These are phyloP conservation scores for Monilinia fructicola DNA, from an alignment of 2,329 filamentous ascomycete genomes.

Conservation along the genomic window DNA sequence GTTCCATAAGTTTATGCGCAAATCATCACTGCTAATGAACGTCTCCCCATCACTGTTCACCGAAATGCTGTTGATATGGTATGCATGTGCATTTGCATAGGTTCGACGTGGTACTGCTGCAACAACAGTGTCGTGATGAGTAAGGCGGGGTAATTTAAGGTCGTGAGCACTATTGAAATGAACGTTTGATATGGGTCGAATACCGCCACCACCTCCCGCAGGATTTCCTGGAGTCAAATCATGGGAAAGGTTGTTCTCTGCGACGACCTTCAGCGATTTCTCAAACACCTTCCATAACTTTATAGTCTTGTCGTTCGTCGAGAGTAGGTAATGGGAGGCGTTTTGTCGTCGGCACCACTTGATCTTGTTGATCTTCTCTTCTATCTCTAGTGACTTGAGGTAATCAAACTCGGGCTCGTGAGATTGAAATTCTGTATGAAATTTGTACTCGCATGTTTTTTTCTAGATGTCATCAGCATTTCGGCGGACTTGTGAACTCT, in stretches of 20 bases:
- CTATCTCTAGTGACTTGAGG: slow-evolving; percentile 97
- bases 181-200: slow-evolving; percentile 67
- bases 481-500: not conserved
- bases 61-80: slow-evolving; percentile 99
- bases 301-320: slow-evolving; percentile 99
- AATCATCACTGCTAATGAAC: slow-evolving; percentile 97
- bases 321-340: slow-evolving; percentile 95
- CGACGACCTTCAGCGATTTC: slow-evolving; percentile 97
- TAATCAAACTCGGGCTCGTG: slow-evolving; percentile 99
- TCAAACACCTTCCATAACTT: slow-evolving; percentile 99
- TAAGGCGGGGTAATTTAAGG: slow-evolving; percentile 91
- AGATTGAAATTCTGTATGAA: slow-evolving; percentile 99
- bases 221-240: slow-evolving; percentile 79
- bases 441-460: slow-evolving; percentile 99
- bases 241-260: slow-evolving; percentile 96
- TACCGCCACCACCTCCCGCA: slow-evolving; percentile 70
- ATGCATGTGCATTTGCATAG: slow-evolving; percentile 97
- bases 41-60: slow-evolving; percentile 99
- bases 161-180: slow-evolving; percentile 79
- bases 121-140: slow-evolving; percentile 97
- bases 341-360: slow-evolving; percentile 99
- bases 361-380: slow-evolving; percentile 99
- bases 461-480: slow-evolving; percentile 62
- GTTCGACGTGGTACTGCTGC: slow-evolving; percentile 93
- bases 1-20: slow-evolving; percentile 98